Conservation (phyloP, 2,329 filamentous ascomycete species). For the Clonostachys chloroleuca region DNA sequence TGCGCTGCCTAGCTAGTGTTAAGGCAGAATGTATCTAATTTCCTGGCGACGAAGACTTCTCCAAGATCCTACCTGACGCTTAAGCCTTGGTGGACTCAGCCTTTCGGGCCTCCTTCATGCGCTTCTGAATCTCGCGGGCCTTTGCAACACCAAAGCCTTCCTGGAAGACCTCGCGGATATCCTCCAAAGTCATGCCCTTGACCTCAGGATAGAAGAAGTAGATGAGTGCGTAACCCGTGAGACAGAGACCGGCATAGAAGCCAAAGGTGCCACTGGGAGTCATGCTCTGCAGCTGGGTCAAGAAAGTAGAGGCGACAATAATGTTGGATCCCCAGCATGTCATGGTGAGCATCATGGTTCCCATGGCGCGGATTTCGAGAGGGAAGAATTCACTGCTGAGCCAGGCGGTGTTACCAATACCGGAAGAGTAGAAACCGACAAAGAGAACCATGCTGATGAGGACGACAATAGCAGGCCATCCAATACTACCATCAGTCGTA, state of each 20-base stretch:
- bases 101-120: no score
- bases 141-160: slow-evolving; percentile 34
- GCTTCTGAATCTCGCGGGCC: background rate
- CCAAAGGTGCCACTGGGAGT: background rate
- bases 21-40: no score
- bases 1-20: no score
- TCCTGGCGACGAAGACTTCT: no score
- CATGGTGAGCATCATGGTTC: slow-evolving; percentile 38
- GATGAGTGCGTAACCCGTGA: slow-evolving; percentile 17
- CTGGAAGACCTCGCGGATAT: slow-evolving; percentile 39
- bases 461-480: background rate
- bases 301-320: background rate
- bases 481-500: slow-evolving; percentile 26
- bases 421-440: slow-evolving; percentile 12
- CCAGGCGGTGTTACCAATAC: slow-evolving; percentile 11
- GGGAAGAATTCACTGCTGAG: slow-evolving; percentile 13
- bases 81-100: no score
- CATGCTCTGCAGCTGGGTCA: background rate
- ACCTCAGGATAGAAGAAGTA: slow-evolving; percentile 44
- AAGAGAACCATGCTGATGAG: slow-evolving; percentile 8
- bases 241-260: background rate
- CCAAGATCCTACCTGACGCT: no score
- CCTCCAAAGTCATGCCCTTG: slow-evolving; percentile 46
- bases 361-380: slow-evolving; percentile 36
- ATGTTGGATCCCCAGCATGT: slow-evolving; percentile 34